Evolutionary conservation across 208 protist species (phyloP), one percentile per base, ranked within the genome.

Genomic region (Phytomonas sp.): DNA sequence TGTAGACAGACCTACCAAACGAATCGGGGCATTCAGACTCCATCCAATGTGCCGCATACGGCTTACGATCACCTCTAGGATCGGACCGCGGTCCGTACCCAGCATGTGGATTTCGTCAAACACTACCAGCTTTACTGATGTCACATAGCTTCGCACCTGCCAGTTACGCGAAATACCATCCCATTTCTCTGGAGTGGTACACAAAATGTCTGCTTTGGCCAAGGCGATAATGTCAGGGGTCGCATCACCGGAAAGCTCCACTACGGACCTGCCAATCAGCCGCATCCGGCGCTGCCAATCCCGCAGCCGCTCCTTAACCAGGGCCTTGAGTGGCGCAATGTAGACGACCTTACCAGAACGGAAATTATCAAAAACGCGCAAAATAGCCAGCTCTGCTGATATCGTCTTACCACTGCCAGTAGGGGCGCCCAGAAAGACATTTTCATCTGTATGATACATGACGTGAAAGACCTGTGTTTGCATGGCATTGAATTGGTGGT

Each of bases 111-210:
- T 96, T 90, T 99, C 98, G 82, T 99, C 98, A 73, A 98, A 96
- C 68, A 99, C 95, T 4, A 99, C 87, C 13, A 99, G 87, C 11
- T 81, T 85, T 32, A 99, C 98, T 7, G 82, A 75, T 60, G 82
- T 94, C 4, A 99, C 95, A 78, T 98, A 99, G 56, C 79, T 80
- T 72, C 98, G 89, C 36, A 95, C 93, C 79, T 99, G 93, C 98
- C 98, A 99, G 74, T 91, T 98, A 71, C 99, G 89, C 67, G 88
- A 98, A 59, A 99, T 98, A 62, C 97, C 97, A 88, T 99, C 99
- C 98, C 98, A 99, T 83, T 99, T 99, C 78, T 99, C 98, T 23
- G 99, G 99, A 32, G 98, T 99, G 13, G 99, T 99, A 71, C 97
- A 93, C 9, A 99, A 88, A 60, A 99, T 97, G 76, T 99, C 90